Evolutionary conservation across 495 filamentous ascomycete species (phyloP).

Genomic region (Penicillium simplicissimum): DNA sequence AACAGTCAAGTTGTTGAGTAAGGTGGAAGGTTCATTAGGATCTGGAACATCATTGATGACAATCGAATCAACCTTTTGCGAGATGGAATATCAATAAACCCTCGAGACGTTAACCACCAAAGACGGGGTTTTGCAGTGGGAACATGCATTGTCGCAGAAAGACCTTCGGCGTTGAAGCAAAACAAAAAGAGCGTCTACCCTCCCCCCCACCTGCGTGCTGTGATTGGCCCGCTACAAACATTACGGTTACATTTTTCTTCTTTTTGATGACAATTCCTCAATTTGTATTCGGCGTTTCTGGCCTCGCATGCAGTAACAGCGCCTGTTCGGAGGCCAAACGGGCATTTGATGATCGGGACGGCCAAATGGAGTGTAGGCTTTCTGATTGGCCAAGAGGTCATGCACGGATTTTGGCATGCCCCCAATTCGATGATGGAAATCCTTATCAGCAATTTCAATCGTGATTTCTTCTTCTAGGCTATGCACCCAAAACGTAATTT

Average conservation of each 20-base stretch:
- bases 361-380: conserved; percentile 19
- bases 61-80: conserved; percentile 2
- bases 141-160: neutral
- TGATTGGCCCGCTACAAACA: neutral
- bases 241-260: conserved; percentile 1
- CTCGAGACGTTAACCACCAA: neutral
- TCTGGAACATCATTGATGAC: neutral
- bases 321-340: conserved; percentile 12
- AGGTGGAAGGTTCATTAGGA: conserved; percentile 1
- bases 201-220: neutral
- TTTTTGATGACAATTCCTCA: neutral
- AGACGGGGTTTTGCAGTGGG: neutral
- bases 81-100: conserved; percentile 1
- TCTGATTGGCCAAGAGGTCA: conserved; percentile 18
- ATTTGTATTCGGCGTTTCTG: conserved; percentile 5
- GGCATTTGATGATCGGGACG: conserved; percentile 20
- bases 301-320: conserved; percentile 16
- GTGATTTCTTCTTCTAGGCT: conserved; percentile 21
- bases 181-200: neutral
- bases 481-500: conserved; percentile 15
- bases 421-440: conserved; percentile 16
- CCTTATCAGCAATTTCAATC: conserved; percentile 11
- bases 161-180: conserved; percentile 1
- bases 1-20: conserved; percentile 2
- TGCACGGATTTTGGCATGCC: conserved; percentile 25